A percentile compares a stretch with the other conserved stretches of the same genome.
These are phyloP conservation scores for Chytriomyces sp. DNA, from an alignment of 192 early-diverging fungal genomes.

Conservation along the genomic window DNA sequence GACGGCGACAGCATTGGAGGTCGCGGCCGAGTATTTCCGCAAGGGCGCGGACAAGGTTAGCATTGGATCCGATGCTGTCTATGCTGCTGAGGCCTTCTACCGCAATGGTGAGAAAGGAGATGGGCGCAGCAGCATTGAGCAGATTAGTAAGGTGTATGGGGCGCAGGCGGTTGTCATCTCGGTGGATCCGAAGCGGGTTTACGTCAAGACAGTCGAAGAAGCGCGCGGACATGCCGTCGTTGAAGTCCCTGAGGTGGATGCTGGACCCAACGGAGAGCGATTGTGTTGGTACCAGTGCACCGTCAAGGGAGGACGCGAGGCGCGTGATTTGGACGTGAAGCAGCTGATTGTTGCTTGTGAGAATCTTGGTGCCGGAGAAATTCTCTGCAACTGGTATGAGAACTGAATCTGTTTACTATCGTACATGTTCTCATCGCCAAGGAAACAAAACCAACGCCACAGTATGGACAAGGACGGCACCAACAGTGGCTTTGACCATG, in stretches of 20 bases:
- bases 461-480: slow-evolving; percentile 98
- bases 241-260: slow-evolving; percentile 52
- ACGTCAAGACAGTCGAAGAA: slow-evolving; percentile 76
- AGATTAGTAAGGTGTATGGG: slow-evolving; percentile 93
- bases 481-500: slow-evolving; percentile 94
- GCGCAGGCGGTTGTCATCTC: slow-evolving; percentile 97
- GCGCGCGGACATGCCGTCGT: slow-evolving; percentile 78
- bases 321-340: slow-evolving; percentile 88
- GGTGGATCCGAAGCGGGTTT: slow-evolving; percentile 93
- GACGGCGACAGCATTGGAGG: slow-evolving; percentile 78
- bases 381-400: slow-evolving; percentile 84
- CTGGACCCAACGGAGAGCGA: slow-evolving; percentile 89
- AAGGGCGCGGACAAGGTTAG: slow-evolving; percentile 99
- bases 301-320: slow-evolving; percentile 96
- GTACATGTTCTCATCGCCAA: neutral
- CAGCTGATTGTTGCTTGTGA: slow-evolving; percentile 89
- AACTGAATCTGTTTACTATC: neutral
- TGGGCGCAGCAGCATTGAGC: slow-evolving; percentile 89
- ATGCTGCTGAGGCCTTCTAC: slow-evolving; percentile 87
- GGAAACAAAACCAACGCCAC: neutral
- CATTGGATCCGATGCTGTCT: slow-evolving; percentile 99
- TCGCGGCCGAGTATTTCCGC: slow-evolving; percentile 98
- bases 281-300: slow-evolving; percentile 99
- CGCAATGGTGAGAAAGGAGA: slow-evolving; percentile 45
- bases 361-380: slow-evolving; percentile 92